Base-by-base conservation (phyloP, 768 basidiomycete genomes). In the Serendipita sp. region DNA sequence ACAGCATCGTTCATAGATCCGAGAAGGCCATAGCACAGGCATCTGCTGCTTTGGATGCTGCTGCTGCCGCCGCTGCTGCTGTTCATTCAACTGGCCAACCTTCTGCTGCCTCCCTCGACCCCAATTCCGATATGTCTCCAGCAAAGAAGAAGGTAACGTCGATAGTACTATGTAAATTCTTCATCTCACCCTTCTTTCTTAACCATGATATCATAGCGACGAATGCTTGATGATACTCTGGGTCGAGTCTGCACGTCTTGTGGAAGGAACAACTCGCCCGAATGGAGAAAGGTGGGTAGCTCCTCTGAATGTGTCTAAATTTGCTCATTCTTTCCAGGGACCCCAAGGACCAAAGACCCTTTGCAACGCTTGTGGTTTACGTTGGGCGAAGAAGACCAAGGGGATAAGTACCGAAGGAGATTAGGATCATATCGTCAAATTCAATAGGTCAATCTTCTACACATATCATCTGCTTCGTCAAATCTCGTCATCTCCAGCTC, bases 321-420 rank as follows among this genome's bases (percentile, higher is more conserved):
- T 64, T 32, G 23, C 77, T 44, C 67, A 44, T 15, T 62, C 65
- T 70, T 44, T 56, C 16, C 58, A 67, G 89, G 95, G 95, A 10
- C 95, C 95, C 0, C 79, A 83, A 64, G 95, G 95, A 41, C 92
- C 95, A 0, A 99, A 97, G 76, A 96, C 95, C n/a, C 76, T 97
- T 3, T 97, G 95, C 78, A 96, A 97, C 74, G 93, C 93, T 1
- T 96, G 95, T 68, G 94, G 94, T 30, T 75, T 98, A 15, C 16
- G 52, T n/a, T 54, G 30, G 13, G 52, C 52, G 32, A 54, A 54
- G 23, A 54, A 32, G 52, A 28, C 30, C 13, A 54, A 54, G 32
- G 52, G 45, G 23, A 23, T 23, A 23, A 23, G 23, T 23, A 23
- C 23, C 1, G 23, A 23, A 23, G 23, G 23, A 23, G 23, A 23